phyloP scores from a whole-genome alignment of 2,329 filamentous ascomycete genomes.

The Colletotrichum salicis region DNA sequence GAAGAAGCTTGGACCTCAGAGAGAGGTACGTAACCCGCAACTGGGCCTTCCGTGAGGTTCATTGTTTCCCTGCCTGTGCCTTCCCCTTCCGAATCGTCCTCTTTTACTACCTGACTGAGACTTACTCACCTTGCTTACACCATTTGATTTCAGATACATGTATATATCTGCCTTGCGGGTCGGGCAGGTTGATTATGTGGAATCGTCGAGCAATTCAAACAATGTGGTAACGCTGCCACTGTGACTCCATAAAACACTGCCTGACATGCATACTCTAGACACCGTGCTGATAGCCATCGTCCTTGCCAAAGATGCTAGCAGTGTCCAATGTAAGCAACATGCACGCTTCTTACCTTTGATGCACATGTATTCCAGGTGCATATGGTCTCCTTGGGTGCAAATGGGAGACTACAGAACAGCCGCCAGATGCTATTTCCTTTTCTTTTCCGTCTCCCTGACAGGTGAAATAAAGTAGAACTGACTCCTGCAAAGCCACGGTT shows the following conservation, averaged over 20 bases:
- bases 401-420: neutral
- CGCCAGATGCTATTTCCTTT: neutral
- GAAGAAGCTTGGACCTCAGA: constrained; percentile 4
- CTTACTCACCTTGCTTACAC: neutral
- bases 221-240: neutral
- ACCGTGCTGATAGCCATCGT: neutral
- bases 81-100: neutral
- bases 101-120: neutral
- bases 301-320: neutral
- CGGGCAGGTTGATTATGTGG: neutral
- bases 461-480: neutral
- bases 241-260: neutral
- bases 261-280: neutral
- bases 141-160: neutral
- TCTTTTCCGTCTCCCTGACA: neutral
- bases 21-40: neutral
- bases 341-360: neutral
- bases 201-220: neutral
- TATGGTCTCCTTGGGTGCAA: neutral
- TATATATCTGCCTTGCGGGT: neutral
- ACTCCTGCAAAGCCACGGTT: neutral
- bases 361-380: neutral
- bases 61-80: neutral
- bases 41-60: no score
- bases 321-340: neutral